phyloP scores from a whole-genome alignment of 345 rosid genomes.

The Syzygium aromaticum region DNA sequence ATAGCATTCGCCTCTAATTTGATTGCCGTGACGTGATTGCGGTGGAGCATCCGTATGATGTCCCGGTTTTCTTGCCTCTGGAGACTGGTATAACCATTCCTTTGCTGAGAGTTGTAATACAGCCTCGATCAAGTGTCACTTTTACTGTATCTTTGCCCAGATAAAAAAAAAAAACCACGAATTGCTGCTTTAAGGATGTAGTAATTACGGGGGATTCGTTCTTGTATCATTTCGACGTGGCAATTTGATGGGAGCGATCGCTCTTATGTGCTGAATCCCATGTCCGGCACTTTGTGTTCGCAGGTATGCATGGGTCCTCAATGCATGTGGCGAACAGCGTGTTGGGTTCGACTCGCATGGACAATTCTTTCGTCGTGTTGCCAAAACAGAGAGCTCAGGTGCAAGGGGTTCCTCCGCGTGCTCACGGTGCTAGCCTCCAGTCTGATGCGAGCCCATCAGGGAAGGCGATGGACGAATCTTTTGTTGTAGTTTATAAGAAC shows the following conservation, averaged over 20 bases:
- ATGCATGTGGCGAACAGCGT: slow-evolving; percentile 70
- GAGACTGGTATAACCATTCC: not conserved
- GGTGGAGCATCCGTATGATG: not conserved
- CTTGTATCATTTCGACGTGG: not conserved
- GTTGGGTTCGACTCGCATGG: slow-evolving; percentile 76
- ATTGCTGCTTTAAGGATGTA: not conserved
- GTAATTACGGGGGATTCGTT: not conserved
- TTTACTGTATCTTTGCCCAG: not conserved
- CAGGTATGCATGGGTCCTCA: slow-evolving; percentile 73
- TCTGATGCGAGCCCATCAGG: slow-evolving; percentile 51
- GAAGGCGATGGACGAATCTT: slow-evolving; percentile 91
- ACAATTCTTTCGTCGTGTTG: slow-evolving; percentile 85
- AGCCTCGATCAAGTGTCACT: not conserved
- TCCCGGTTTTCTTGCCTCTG: not conserved
- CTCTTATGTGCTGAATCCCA: not conserved
- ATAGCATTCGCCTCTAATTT: not conserved
- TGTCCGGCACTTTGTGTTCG: not conserved
- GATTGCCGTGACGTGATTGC: not conserved
- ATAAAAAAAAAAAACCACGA: not conserved
- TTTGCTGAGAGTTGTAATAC: not conserved
- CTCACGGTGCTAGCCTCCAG: slow-evolving; percentile 41
- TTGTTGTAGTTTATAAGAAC: slow-evolving; percentile 81
- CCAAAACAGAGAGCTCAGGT: slow-evolving; percentile 57
- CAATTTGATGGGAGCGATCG: not conserved
- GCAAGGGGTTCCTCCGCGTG: slow-evolving; percentile 69